Evolutionary conservation across 2,329 filamentous ascomycete genomes (phyloP).

Genomic region (Trichoderma gracile): DNA sequence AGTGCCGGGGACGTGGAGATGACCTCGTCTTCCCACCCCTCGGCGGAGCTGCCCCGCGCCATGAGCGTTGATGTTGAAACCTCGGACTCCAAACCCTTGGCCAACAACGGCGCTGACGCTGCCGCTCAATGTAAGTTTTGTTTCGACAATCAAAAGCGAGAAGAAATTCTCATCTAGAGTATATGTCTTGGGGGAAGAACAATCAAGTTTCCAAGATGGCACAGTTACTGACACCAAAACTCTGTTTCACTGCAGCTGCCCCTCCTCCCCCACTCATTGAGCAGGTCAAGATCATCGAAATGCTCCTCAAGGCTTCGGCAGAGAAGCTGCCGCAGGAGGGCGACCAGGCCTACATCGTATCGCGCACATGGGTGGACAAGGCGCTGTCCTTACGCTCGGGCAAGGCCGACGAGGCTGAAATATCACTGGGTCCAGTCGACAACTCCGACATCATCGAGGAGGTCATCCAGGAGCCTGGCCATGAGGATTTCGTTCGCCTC

Average conservation of each 20-base stretch:
- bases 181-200: neutral
- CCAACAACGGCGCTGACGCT: conserved; percentile 27
- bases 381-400: conserved; percentile 67
- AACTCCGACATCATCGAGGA: conserved; percentile 78
- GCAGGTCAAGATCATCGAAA: conserved; percentile 73
- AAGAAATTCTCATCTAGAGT: too few species aligned
- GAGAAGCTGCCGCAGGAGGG: conserved; percentile 63
- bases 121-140: conserved; percentile 36
- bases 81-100: conserved; percentile 25
- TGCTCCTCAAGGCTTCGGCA: conserved; percentile 56
- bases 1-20: conserved; percentile 20
- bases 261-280: conserved; percentile 45
- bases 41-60: conserved; percentile 37
- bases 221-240: conserved; percentile 8
- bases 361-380: conserved; percentile 73
- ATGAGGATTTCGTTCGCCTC: conserved; percentile 68
- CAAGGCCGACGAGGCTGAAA: conserved; percentile 60
- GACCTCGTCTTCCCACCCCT: conserved; percentile 10
- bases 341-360: conserved; percentile 76
- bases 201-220: neutral
- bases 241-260: conserved; percentile 25
- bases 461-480: conserved; percentile 52
- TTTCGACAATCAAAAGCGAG: neutral
- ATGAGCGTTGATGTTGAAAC: conserved; percentile 48
- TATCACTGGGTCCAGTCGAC: conserved; percentile 75